phyloP scores from a whole-genome alignment of 225 moss, liverwort and hornwort genomes.

The Lunularia cruciata region DNA sequence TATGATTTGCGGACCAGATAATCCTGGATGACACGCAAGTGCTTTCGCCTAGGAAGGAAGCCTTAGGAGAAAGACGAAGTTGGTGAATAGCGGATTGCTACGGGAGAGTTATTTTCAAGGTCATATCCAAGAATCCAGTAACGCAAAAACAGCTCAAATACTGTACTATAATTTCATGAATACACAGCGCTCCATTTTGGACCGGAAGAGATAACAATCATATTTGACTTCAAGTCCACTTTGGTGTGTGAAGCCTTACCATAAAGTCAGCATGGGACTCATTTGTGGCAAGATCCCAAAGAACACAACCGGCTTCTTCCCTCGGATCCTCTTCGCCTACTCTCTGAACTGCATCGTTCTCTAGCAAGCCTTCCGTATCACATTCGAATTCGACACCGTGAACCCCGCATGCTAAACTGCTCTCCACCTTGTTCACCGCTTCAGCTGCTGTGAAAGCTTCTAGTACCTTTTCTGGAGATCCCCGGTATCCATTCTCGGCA shows the following conservation, averaged over 20 bases:
- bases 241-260: constrained; percentile 39
- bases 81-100: no score
- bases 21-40: no score
- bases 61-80: no score
- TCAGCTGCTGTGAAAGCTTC: neutral
- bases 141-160: no score
- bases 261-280: constrained; percentile 82
- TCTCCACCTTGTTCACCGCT: constrained; percentile 4
- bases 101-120: no score
- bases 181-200: no score
- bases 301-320: constrained; percentile 91
- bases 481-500: constrained; percentile 2
- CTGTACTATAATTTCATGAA: no score
- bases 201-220: no score
- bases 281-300: constrained; percentile 92
- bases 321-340: constrained; percentile 58
- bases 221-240: neutral
- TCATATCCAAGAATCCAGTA: no score
- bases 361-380: constrained; percentile 16
- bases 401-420: constrained; percentile 4
- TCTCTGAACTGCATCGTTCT: constrained; percentile 23
- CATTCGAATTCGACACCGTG: constrained; percentile 18
- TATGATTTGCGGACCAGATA: no score
- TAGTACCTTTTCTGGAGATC: constrained; percentile 8
- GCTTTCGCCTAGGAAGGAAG: no score